Conservation (phyloP, 257 asterid species). For the Plectranthus barbatus region DNA sequence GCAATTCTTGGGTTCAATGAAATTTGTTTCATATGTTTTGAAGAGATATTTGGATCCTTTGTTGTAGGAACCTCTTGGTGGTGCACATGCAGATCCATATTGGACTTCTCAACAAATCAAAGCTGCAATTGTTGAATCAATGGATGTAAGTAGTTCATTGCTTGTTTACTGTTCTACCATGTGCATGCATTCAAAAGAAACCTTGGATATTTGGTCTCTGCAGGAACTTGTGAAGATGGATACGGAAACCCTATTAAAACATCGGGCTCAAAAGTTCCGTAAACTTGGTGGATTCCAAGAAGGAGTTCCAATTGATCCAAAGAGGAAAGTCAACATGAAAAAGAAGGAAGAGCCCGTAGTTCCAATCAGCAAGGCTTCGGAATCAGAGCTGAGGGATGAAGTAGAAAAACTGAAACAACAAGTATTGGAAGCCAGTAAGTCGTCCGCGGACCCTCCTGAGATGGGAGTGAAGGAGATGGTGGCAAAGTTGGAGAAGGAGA, state of each 20-base stretch:
- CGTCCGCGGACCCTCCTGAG: conserved; percentile 24
- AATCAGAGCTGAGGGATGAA: conserved; percentile 45
- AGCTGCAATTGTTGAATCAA: conserved; percentile 64
- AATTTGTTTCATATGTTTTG: background rate
- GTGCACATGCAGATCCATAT: conserved; percentile 71
- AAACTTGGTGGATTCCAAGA: conserved; percentile 61
- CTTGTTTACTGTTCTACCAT: conserved; percentile 1
- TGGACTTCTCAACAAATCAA: conserved; percentile 95
- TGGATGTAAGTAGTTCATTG: conserved; percentile 61
- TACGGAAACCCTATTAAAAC: conserved; percentile 50
- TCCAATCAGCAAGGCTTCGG: conserved; percentile 37
- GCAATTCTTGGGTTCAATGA: background rate
- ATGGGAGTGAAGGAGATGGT: conserved; percentile 41
- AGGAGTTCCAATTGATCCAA: conserved; percentile 62
- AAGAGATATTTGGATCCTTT: background rate
- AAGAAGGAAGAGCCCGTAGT: conserved; percentile 47
- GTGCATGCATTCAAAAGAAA: conserved; percentile 1
- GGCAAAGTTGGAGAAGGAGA: conserved; percentile 40
- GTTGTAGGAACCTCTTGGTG: conserved; percentile 85
- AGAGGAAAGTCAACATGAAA: conserved; percentile 56
- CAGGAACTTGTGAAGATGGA: conserved; percentile 82
- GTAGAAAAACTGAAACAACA: no score
- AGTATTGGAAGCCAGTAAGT: conserved; percentile 40
- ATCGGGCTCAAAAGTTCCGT: conserved; percentile 64
- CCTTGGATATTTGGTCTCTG: conserved; percentile 11